These are phyloP conservation scores for Cryomyces minteri DNA, from an alignment of 495 filamentous ascomycete species.

Conservation along the genomic window DNA sequence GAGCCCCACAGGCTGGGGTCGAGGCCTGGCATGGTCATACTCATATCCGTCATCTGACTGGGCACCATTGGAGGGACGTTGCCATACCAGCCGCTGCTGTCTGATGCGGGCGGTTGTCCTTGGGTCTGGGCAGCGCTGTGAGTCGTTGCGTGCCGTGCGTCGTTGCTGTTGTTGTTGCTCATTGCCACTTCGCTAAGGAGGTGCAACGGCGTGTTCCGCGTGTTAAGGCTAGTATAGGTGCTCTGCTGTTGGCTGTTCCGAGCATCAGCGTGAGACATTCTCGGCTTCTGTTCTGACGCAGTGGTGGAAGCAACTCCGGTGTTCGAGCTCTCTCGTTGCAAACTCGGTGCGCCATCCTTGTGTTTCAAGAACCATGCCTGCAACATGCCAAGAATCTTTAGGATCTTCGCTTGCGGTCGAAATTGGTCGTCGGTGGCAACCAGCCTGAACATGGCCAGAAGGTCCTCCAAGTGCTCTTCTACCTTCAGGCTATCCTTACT, in stretches of 20 bases:
- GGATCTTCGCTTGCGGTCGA: constrained; percentile 56
- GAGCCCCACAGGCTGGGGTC: constrained; percentile 4
- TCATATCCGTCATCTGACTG: neutral
- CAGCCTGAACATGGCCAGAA: constrained; percentile 46
- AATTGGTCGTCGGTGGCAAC: constrained; percentile 46
- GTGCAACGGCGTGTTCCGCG: constrained; percentile 6
- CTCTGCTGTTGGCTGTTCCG: neutral
- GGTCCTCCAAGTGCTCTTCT: constrained; percentile 49
- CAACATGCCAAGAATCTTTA: constrained; percentile 55
- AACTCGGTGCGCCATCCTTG: constrained; percentile 15
- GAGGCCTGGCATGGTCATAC: neutral
- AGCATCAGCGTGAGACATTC: neutral
- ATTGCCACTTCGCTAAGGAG: constrained; percentile 10
- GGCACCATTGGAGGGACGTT: neutral
- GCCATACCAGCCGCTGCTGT: neutral
- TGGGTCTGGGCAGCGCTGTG: neutral
- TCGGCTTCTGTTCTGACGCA: neutral
- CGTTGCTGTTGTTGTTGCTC: constrained; percentile 7
- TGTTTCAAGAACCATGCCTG: constrained; percentile 47
- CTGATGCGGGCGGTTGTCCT: neutral
- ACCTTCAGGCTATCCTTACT: constrained; percentile 55
- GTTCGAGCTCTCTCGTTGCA: neutral
- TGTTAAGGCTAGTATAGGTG: neutral
- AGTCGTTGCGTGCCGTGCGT: neutral
- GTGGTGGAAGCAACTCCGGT: neutral